Percentiles rank a stretch among this genome's conserved stretches.
Evolutionary conservation across 331 rosid genomes (phyloP).

Genomic region (Acacia concinna): DNA sequence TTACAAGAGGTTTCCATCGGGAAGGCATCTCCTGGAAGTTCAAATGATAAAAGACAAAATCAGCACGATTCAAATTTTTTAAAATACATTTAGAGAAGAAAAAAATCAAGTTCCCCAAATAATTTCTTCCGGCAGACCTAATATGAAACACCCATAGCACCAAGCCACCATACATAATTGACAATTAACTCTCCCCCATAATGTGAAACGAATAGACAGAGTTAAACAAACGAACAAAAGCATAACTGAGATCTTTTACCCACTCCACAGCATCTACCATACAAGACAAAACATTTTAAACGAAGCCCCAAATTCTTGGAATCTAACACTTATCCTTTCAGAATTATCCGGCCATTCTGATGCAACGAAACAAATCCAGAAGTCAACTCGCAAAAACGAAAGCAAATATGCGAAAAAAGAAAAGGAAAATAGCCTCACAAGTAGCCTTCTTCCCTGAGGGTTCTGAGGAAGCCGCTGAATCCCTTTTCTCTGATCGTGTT

Average conservation of each 20-base stretch:
- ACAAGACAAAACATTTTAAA: neutral
- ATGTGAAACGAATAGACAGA: neutral
- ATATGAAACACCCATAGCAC: neutral
- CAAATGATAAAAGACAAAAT: constrained; percentile 29
- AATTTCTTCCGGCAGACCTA: neutral
- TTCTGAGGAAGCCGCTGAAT: constrained; percentile 54
- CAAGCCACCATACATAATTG: neutral
- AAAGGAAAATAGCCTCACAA: constrained; percentile 39
- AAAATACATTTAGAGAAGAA: neutral
- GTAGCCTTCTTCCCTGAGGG: constrained; percentile 85
- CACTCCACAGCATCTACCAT: neutral
- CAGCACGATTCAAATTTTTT: constrained; percentile 29
- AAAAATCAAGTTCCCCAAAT: neutral
- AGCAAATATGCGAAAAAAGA: neutral
- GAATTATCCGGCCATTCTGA: neutral
- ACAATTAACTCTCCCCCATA: no score
- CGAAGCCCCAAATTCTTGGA: neutral
- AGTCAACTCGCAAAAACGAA: neutral
- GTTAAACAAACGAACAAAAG: neutral
- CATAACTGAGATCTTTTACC: constrained; percentile 29
- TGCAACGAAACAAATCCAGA: neutral
- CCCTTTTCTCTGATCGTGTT: constrained; percentile 80
- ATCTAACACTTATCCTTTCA: neutral
- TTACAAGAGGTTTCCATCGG: constrained; percentile 90
- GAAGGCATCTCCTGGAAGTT: constrained; percentile 71